Base-by-base conservation (phyloP, 1,139 yeast genomes). In the Kodamaea suecica region DNA sequence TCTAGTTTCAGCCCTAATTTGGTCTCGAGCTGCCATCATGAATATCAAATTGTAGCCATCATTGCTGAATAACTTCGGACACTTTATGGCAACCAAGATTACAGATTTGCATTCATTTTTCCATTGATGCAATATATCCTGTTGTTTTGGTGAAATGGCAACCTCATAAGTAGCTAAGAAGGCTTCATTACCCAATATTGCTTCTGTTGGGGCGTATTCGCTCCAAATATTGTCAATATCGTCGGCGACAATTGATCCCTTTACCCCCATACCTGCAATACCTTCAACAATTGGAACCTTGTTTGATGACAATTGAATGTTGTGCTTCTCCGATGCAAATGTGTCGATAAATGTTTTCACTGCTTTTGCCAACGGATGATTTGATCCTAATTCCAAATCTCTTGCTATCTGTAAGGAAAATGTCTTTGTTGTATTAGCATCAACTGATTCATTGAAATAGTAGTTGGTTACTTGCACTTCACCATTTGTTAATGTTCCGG, bases 401-500 rank as follows among this genome's bases (percentile, higher is more conserved):
- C 78, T 64, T 0, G 81, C 68, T 2, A 73, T 54, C 50, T 78
- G 84, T 3, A 74, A 48, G 0, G 63, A 65, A 38, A 71, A 46
- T 2, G 29, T 27, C 33, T 49, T 55, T n/a, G 59, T 23, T 1
- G 56, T 43, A 12, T 47, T 43, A 2, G 38, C 46, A 6, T 44
- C 40, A 3, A 40, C 39, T 3, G 42, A 42, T 6, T 36, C 34
- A 6, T 11, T 4, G 35, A 55, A 59, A 3, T 64, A 55, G 43
- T 59, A 68, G 45, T 81, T 76, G 1, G 83, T 77, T 2, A 84
- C 73, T 34, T 61, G 60, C 32, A 80, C 70, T 23, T 76, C 76
- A 1, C 85, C 85, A 15, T 77, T 79, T 0, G 94, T 84, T 41
- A 84, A 61, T 0, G 94, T 84, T 1, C 94, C 94, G 0, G 94